A percentile compares a stretch with the other conserved stretches of the same genome.
Conservation (phyloP, 345 rosid genomes). For the Citrus sp. region DNA sequence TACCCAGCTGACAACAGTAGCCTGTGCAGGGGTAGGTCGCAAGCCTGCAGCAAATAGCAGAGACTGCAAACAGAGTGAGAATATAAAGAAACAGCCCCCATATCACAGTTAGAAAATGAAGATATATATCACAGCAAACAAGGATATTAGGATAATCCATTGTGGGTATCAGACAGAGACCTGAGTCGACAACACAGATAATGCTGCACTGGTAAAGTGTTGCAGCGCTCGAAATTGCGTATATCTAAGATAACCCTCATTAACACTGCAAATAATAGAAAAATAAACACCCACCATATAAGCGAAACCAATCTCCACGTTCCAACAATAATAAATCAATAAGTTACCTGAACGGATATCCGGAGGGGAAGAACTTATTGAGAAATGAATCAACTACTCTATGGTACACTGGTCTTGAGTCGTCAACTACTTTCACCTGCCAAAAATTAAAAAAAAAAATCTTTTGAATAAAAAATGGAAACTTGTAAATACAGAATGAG, state of each 20-base stretch:
- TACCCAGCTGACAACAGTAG: constrained; percentile 97
- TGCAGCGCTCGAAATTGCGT: constrained; percentile 90
- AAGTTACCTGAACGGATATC: constrained; percentile 83
- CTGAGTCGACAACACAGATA: constrained; percentile 92
- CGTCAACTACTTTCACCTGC: constrained; percentile 70
- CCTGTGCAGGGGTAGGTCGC: constrained; percentile 93
- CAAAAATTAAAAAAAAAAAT: neutral
- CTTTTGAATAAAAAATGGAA: neutral
- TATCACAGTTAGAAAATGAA: neutral
- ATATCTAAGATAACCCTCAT: constrained; percentile 90
- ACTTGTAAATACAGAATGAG: neutral
- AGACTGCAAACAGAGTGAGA: constrained; percentile 75
- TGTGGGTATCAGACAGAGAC: constrained; percentile 38
- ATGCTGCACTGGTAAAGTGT: constrained; percentile 79
- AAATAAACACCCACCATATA: neutral
- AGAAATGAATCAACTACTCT: constrained; percentile 69
- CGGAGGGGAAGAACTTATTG: constrained; percentile 85
- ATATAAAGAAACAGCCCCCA: constrained; percentile 16
- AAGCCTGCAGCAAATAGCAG: constrained; percentile 97
- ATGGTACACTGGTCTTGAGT: constrained; percentile 56
- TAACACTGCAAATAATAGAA: constrained; percentile 49
- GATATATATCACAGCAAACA: neutral
- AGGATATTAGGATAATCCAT: too few species aligned
- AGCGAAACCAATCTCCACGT: neutral
- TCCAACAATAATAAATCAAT: neutral